Conservation (phyloP, 306 rosid genomes). For the Castanea crenata region DNA sequence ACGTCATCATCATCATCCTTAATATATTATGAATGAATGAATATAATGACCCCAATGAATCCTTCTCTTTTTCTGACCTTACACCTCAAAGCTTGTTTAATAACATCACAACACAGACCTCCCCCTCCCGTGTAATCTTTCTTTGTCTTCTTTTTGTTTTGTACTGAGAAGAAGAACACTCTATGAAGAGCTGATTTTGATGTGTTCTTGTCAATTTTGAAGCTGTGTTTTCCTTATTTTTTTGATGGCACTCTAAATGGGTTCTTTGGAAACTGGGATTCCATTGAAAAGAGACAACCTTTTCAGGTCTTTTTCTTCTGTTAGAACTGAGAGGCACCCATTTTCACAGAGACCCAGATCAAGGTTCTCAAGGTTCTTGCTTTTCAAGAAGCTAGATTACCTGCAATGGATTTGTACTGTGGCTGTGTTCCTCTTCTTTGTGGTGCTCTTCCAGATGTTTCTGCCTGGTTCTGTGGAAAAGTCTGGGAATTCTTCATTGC, state of each 20-base stretch:
- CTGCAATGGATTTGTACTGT: conserved; percentile 94
- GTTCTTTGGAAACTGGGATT: conserved; percentile 71
- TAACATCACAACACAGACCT: neutral
- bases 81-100: neutral
- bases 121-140: too few relatives aligned
- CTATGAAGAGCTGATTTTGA: neutral
- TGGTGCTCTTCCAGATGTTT: conserved; percentile 78
- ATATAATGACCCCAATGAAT: neutral
- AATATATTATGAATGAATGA: too few relatives aligned
- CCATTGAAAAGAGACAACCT: conserved; percentile 68
- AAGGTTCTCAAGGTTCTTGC: conserved; percentile 75
- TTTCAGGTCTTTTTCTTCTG: conserved; percentile 42
- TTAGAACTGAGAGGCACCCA: conserved; percentile 53
- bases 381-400: conserved; percentile 77
- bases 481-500: conserved; percentile 30
- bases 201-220: conserved; percentile 26
- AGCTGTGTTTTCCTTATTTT: conserved; percentile 19
- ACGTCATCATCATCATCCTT: neutral
- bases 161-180: neutral
- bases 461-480: conserved; percentile 81
- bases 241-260: conserved; percentile 82
- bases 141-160: neutral
- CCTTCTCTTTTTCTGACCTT: conserved; percentile 7
- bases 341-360: conserved; percentile 84
- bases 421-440: conserved; percentile 69